Evolutionary conservation across 805 yeast genomes (phyloP), one percentile per base, ranked within the genome.

Genomic region (Saccharomyces kudriavzevii): DNA sequence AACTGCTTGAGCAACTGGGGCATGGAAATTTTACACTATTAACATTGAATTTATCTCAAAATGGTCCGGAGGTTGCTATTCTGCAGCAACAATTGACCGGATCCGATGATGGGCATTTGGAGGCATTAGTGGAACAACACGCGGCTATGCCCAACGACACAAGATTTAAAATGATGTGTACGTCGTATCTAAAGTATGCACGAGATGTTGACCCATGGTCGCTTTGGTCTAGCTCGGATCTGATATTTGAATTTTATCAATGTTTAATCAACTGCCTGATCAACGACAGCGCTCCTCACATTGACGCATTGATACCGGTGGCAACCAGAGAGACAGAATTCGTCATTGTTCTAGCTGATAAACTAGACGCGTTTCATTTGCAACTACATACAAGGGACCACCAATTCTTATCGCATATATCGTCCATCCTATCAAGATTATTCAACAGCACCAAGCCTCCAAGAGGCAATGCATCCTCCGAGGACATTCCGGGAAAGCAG

Each of bases 371-470:
- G 2, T 55, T 62, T 26, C 57, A 56, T 52, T 45, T 48, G 49
- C 48, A 35, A 4, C 27, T 58, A 14, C 62, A 59, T 11, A 57
- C 61, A 2, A 57, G 58, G 60, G 67, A 58, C 73, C 74, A 28
- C 59, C 83, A 53, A 30, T 67, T 67, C 35, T 63, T 75, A 40
- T 71, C 79, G 5, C 77, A 75, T 64, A 61, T 79, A 25, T 82
- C 89, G 0, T 73, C 83, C 3, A 67, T 81, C 2, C 69, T 84
- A 17, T 70, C 85, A 49, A 79, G 77, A 59, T 67, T 82, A 28
- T 84, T 84, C 70, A 84, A 85, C 60, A 75, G 82, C 50, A 79
- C 81, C 40, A 73, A 88, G 43, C 77, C 82, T 5, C 48, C 54
- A 10, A 56, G 57, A n/a, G 47, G 47, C 40, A 52, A 40, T 28